Base-by-base conservation (phyloP, 2,329 filamentous ascomycete species). In the Fusarium goolgardi region DNA sequence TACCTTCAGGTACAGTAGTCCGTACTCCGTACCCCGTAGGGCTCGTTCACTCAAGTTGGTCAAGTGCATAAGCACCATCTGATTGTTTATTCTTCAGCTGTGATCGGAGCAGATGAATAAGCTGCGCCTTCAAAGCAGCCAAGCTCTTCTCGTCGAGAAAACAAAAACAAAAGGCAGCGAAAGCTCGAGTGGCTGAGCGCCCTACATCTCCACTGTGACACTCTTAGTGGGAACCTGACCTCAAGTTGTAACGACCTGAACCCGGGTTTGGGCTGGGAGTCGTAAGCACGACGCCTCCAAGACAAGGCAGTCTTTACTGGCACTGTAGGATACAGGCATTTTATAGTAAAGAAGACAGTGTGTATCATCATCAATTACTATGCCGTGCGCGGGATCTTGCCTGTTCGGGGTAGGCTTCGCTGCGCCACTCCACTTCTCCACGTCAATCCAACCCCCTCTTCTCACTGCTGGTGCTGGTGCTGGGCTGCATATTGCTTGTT, bases 241-340 rank as follows among this genome's bases (percentile, higher is more conserved):
- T 63, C 44, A 67, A 63, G 65, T 60, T 66, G 65, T 69, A 69
- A 67, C 66, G 50, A 39, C 53, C 47, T 51, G 47, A 51, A 51
- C 47, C 47, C 49, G 34, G 55, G 60, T 60, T 65, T 60, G 31
- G 51, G 45, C 43, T 55, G 54, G 52, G 50, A 67, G 63, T 67
- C 67, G 66, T 69, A 69, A 67, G 66, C 66, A 57, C 66, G 43
- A 67, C 66, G 62, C 66, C 66, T 46, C 63, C 51, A 67, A 64
- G 49, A 65, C 61, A 51, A 69, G 65, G 65, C 65, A 67, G 53
- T 55, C 34, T 51, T 43, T 29, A 25, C 4, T 1, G 6, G 15
- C 49, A 69, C 65, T 69, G 65, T 69, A 16, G 1, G 8, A 3
- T 3, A 6, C 4, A 4, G 3, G 15, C 6, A 15, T 16, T 7